A percentile compares a stretch with the other conserved stretches of the same genome.
These are phyloP conservation scores for Vanilla planifolia DNA, from an alignment of 106 monocot species.

Conservation along the genomic window DNA sequence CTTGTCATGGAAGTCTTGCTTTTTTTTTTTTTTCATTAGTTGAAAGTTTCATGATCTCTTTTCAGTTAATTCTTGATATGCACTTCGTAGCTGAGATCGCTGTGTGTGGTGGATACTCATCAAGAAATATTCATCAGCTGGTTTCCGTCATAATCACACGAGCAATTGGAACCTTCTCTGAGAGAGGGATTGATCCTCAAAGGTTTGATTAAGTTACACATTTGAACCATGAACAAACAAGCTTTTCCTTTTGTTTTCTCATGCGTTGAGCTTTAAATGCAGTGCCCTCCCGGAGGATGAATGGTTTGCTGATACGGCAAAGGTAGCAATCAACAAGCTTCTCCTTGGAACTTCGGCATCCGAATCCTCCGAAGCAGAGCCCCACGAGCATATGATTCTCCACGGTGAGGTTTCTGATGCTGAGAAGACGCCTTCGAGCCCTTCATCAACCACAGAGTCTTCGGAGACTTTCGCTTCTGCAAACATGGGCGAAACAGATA, in stretches of 20 bases:
- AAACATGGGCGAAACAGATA: slow-evolving; percentile 59
- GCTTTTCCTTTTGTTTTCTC: not conserved
- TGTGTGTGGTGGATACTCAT: slow-evolving; percentile 69
- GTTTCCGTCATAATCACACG: slow-evolving; percentile 74
- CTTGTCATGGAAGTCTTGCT: too few species aligned
- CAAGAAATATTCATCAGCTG: slow-evolving; percentile 67
- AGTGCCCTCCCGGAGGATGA: slow-evolving; percentile 94
- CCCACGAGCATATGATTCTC: slow-evolving; percentile 36
- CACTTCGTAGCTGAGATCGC: slow-evolving; percentile 90
- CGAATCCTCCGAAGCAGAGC: slow-evolving; percentile 48
- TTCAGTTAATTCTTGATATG: slow-evolving; percentile 91
- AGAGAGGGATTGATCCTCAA: slow-evolving; percentile 80
- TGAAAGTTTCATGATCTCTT: too few species aligned
- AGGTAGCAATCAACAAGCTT: slow-evolving; percentile 73
- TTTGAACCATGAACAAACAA: not conserved
- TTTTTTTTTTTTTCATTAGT: too few species aligned
- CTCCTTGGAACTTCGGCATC: slow-evolving; percentile 54
- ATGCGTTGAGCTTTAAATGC: not conserved
- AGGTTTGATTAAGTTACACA: slow-evolving; percentile 29
- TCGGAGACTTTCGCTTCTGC: slow-evolving; percentile 92
- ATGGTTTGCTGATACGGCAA: slow-evolving; percentile 90
- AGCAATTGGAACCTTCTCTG: slow-evolving; percentile 81
- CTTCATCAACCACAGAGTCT: slow-evolving; percentile 36
- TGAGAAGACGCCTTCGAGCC: slow-evolving; percentile 48
- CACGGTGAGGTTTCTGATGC: slow-evolving; percentile 55